phyloP scores from a whole-genome alignment of 306 rosid genomes.

The Luffa acutangula region DNA sequence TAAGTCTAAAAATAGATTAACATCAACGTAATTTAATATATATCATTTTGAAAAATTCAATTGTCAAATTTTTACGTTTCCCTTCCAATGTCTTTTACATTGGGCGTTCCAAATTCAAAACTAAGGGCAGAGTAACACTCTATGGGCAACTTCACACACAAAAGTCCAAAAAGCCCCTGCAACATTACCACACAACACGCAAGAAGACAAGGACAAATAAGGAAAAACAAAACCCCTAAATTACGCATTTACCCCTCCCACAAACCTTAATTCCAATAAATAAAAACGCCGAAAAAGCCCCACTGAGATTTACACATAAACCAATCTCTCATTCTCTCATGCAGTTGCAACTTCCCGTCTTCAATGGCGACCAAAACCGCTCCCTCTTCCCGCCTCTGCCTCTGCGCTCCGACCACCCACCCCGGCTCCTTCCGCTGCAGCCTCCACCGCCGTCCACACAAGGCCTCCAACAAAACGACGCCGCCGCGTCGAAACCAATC shows the following conservation, averaged over 20 bases:
- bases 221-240: neutral
- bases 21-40: neutral
- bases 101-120: neutral
- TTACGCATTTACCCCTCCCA: neutral
- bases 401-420: constrained; percentile 54
- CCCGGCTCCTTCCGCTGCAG: constrained; percentile 66
- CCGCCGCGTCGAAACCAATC: neutral
- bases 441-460: constrained; percentile 32
- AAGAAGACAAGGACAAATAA: neutral
- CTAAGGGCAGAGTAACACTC: neutral
- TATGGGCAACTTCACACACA: neutral
- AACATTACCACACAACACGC: neutral
- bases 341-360: neutral
- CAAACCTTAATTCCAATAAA: neutral
- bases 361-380: constrained; percentile 2
- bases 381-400: constrained; percentile 26
- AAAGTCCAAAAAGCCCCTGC: neutral
- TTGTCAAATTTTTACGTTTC: neutral
- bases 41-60: neutral
- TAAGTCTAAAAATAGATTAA: neutral
- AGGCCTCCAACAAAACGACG: neutral
- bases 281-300: neutral
- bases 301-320: neutral
- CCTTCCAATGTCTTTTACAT: neutral
- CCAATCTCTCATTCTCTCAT: neutral